Percentiles rank a stretch among this genome's conserved stretches.
Conservation (phyloP, 495 filamentous ascomycete species). For the Antarctomyces pellizariae region DNA sequence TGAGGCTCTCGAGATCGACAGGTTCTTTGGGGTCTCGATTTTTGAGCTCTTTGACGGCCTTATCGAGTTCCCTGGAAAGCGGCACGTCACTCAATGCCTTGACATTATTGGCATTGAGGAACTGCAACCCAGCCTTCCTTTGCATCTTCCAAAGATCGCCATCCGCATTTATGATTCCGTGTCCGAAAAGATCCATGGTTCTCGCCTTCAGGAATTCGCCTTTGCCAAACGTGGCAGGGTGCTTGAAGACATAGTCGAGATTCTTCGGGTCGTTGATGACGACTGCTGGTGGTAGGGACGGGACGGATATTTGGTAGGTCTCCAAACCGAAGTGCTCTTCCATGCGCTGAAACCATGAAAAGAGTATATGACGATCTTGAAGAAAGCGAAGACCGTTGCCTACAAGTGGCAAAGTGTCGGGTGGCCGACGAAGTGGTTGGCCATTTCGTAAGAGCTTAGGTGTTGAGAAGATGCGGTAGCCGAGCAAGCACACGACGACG, state of each 20-base stretch:
- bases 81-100: conserved; percentile 29
- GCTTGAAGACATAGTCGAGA: conserved; percentile 33
- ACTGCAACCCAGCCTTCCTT: conserved; percentile 31
- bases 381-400: conserved; percentile 36
- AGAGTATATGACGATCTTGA: conserved; percentile 27
- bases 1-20: conserved; percentile 28
- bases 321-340: conserved; percentile 27
- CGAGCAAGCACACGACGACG: no score
- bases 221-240: conserved; percentile 31
- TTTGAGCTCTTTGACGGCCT: conserved; percentile 17
- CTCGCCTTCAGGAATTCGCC: conserved; percentile 30
- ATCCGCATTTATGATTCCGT: conserved; percentile 39
- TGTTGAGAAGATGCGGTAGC: no score
- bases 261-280: conserved; percentile 34
- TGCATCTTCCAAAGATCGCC: conserved; percentile 35
- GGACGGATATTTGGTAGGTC: conserved; percentile 31
- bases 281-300: conserved; percentile 30
- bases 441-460: no score
- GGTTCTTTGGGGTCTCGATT: conserved; percentile 6
- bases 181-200: conserved; percentile 34
- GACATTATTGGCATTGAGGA: conserved; percentile 31
- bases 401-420: conserved; percentile 29
- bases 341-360: conserved; percentile 33
- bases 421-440: conserved; percentile 17
- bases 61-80: conserved; percentile 24